These are phyloP conservation scores for Claviceps sp. DNA, from an alignment of 2,329 filamentous ascomycete species.

Conservation along the genomic window DNA sequence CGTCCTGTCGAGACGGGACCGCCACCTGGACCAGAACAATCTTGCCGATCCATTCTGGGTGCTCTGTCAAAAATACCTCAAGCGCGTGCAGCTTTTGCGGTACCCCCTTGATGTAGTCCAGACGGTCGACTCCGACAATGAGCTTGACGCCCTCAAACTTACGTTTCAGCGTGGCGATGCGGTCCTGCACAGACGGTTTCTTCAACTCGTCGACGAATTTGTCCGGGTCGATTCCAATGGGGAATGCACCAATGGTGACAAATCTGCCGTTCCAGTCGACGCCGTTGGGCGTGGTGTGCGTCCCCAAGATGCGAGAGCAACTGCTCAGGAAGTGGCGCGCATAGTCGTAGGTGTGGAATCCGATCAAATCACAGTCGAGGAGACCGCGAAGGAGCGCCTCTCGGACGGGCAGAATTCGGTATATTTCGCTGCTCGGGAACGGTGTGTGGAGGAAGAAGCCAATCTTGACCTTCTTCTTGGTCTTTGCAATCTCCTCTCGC, in stretches of 20 bases:
- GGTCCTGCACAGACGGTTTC: slow-evolving; percentile 73
- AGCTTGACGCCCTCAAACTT: slow-evolving; percentile 95
- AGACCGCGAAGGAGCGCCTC: slow-evolving; percentile 79
- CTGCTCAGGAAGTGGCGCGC: slow-evolving; percentile 95
- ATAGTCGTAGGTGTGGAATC: slow-evolving; percentile 98
- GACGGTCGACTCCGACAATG: slow-evolving; percentile 88
- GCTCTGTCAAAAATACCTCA: slow-evolving; percentile 91
- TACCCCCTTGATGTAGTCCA: slow-evolving; percentile 98
- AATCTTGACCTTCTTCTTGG: slow-evolving; percentile 87
- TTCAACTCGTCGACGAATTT: slow-evolving; percentile 86
- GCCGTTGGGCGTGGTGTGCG: slow-evolving; percentile 77
- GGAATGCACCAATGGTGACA: slow-evolving; percentile 86
- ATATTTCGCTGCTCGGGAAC: slow-evolving; percentile 94
- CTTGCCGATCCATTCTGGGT: slow-evolving; percentile 96
- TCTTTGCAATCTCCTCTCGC: slow-evolving; percentile 69
- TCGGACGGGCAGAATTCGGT: slow-evolving; percentile 84
- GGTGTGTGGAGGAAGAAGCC: slow-evolving; percentile 97
- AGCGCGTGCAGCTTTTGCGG: slow-evolving; percentile 94
- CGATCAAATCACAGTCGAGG: slow-evolving; percentile 86
- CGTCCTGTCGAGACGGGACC: slow-evolving; percentile 85
- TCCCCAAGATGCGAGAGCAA: slow-evolving; percentile 79
- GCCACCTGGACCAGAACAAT: slow-evolving; percentile 94
- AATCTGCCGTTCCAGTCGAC: slow-evolving; percentile 83
- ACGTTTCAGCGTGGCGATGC: slow-evolving; percentile 69
- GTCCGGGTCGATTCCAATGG: slow-evolving; percentile 94